phyloP scores from a whole-genome alignment of 108 stramenopile genomes.

The Nitzschia palea region DNA sequence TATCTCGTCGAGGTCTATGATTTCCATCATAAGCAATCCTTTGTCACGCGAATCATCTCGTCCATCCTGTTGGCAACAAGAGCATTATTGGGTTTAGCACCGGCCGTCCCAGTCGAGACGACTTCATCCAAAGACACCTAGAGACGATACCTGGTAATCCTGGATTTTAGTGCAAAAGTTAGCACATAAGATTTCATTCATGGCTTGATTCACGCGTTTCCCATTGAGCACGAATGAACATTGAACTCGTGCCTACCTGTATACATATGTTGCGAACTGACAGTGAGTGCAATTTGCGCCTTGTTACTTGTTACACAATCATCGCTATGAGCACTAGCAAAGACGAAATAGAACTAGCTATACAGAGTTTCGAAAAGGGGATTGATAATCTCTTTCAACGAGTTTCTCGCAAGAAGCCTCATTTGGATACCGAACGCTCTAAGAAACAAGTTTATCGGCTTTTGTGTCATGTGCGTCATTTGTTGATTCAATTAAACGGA shows the following conservation, averaged over 20 bases:
- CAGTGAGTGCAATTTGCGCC: too few relatives aligned
- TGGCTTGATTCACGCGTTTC: too few relatives aligned
- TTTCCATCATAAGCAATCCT: neutral
- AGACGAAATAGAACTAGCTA: slow-evolving; percentile 21
- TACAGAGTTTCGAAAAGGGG: slow-evolving; percentile 16
- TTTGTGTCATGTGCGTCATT: slow-evolving; percentile 17
- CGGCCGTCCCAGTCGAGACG: too few relatives aligned
- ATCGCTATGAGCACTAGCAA: slow-evolving; percentile 7
- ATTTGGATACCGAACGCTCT: neutral
- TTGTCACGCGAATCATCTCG: neutral
- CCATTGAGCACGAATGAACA: too few relatives aligned
- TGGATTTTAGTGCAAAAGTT: too few relatives aligned
- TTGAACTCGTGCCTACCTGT: too few relatives aligned
- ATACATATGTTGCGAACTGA: too few relatives aligned
- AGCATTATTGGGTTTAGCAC: too few relatives aligned
- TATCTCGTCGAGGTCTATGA: slow-evolving; percentile 9
- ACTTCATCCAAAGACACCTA: too few relatives aligned
- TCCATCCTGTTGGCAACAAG: neutral
- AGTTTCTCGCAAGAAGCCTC: neutral
- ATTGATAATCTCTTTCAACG: slow-evolving; percentile 8
- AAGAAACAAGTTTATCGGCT: slow-evolving; percentile 12
- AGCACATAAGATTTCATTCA: too few relatives aligned
- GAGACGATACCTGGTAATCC: too few relatives aligned
- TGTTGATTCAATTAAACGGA: slow-evolving; percentile 19
- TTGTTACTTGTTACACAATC: too few relatives aligned